phyloP scores from a whole-genome alignment of 164 flowering plant species.

The Berberis vulgaris region DNA sequence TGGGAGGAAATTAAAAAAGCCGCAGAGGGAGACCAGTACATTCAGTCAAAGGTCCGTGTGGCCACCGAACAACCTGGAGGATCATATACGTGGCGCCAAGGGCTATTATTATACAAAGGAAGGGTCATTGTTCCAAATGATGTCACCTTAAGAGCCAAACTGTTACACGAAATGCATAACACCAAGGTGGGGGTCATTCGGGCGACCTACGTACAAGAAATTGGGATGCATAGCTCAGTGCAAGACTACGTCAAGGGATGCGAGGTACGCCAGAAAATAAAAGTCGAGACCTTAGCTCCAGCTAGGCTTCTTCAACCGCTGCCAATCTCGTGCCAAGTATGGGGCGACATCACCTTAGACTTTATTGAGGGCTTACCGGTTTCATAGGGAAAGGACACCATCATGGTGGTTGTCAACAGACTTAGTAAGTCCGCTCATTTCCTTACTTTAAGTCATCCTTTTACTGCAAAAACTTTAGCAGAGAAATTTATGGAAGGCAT shows the following conservation, averaged over 20 bases:
- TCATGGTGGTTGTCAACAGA: constrained; percentile 2
- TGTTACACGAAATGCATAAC: not conserved
- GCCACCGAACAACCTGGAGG: not conserved
- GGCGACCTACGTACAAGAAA: not conserved
- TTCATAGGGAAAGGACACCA: not conserved
- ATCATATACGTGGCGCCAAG: not conserved
- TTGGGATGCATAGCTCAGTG: too few species aligned
- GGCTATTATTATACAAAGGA: not conserved
- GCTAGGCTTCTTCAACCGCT: not conserved
- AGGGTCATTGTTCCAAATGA: not conserved
- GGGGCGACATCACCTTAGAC: not conserved
- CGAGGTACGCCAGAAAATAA: too few species aligned
- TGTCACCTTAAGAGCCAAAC: not conserved
- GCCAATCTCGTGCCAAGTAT: not conserved
- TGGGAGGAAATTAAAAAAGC: not conserved
- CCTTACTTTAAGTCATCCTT: not conserved
- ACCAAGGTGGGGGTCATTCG: not conserved
- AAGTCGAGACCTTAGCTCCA: not conserved
- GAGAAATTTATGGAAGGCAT: not conserved
- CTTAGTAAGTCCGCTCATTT: constrained; percentile 3
- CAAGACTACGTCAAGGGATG: too few species aligned
- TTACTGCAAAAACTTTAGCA: not conserved
- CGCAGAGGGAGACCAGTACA: not conserved
- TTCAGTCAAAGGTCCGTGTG: not conserved
- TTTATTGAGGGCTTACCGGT: not conserved